phyloP scores from a whole-genome alignment of 2,329 filamentous ascomycete species.

The Incumbomyces lentus region DNA sequence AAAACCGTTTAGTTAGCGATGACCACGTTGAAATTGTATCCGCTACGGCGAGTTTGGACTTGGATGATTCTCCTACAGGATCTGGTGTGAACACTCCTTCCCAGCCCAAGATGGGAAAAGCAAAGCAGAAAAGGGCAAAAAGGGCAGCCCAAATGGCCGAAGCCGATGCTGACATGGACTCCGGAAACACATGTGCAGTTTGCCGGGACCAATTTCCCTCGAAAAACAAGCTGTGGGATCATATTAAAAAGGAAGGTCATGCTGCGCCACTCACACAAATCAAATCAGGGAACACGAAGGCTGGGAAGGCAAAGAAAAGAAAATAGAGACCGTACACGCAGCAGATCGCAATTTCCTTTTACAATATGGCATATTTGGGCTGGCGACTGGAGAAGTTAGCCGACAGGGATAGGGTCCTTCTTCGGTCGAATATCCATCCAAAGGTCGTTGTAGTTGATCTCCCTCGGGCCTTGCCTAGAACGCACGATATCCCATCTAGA shows the following conservation, averaged over 20 bases:
- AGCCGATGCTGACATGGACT: background rate
- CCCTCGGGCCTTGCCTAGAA: background rate
- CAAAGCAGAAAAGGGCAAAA: conserved; percentile 43
- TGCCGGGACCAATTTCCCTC: conserved; percentile 72
- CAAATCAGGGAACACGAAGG: conserved; percentile 14
- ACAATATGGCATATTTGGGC: no score
- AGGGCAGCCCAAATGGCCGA: conserved; percentile 30
- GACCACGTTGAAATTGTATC: background rate
- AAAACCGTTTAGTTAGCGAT: conserved; percentile 26
- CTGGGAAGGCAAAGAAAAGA: conserved; percentile 19
- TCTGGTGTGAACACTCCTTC: conserved; percentile 17
- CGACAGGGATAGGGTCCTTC: no score
- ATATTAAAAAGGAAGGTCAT: conserved; percentile 56
- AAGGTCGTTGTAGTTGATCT: no score
- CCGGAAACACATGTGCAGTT: conserved; percentile 58
- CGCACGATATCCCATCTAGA: background rate
- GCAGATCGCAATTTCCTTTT: no score
- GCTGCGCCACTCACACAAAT: conserved; percentile 38
- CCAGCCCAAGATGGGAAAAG: conserved; percentile 37
- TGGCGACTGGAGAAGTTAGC: no score
- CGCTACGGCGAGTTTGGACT: conserved; percentile 2
- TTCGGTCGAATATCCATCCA: no score
- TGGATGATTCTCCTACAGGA: conserved; percentile 12
- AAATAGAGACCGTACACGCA: background rate
- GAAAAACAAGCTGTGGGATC: conserved; percentile 61